Base-by-base conservation (phyloP, 179 eudicot species). In the Nepenthes alata region DNA sequence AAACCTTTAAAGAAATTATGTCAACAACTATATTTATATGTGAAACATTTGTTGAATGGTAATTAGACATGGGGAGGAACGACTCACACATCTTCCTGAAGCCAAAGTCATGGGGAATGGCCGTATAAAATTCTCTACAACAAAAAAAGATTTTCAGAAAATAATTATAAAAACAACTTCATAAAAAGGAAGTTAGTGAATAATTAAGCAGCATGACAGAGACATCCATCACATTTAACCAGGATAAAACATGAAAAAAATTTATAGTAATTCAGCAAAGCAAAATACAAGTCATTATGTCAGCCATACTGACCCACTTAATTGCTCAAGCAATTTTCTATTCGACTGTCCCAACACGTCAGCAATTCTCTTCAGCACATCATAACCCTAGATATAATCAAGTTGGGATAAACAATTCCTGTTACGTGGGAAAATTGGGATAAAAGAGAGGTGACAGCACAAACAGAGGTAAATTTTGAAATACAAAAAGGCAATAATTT, bases 71-170 rank as follows among this genome's bases (percentile, higher is more conserved):
- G 59, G 57, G 50, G 47, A 66, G 61, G 72, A 55, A 54, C 34
- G 66, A 83, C 98, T 81, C 78, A 93, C 98, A 69, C 96, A 90
- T 93, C 74, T 93, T 93, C 63, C 71, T 80, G 67, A 83, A 93
- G 68, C 98, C 98, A 83, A 93, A 93, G 75, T 93, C 97, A 74
- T 89, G 98, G 64, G 97, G 98, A 64, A 93, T 85, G 48, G 77
- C 84, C 0, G 97, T 89, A 77, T 89, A 93, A 74, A 93, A 93
- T 75, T 89, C 94, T 70, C 98, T 93, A 87, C 79, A 82, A 63
- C 11, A 63, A 9, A 47, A 51, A 41, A 48, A 52, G 14, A 67
- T 37, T 25, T 25, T 59, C 45, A 51, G 13, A 15, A 9, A 51
- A 61, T 1, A 16, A 62, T 2, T 6, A 12, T 47, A 38, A 3